phyloP scores from a whole-genome alignment of 345 rosid genomes.

The Dovyalis caffra region DNA sequence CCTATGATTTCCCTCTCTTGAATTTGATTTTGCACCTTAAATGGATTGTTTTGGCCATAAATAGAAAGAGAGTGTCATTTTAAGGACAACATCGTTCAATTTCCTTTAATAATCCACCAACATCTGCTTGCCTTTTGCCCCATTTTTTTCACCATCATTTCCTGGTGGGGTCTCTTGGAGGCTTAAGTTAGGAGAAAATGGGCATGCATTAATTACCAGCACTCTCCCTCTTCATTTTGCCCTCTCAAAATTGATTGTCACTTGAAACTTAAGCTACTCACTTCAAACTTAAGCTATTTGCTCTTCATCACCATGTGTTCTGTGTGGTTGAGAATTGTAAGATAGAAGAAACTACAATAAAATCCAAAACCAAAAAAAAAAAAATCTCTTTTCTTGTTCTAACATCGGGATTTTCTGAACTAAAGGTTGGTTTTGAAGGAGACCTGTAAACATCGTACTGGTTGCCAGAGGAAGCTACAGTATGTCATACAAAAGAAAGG shows the following conservation, averaged over 20 bases:
- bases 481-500: constrained; percentile 23
- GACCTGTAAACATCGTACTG: neutral
- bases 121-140: constrained; percentile 18
- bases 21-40: constrained; percentile 8
- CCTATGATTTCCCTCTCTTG: neutral
- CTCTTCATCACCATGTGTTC: neutral
- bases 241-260: neutral
- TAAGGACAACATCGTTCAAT: constrained; percentile 10
- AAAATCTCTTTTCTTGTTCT: too few species aligned
- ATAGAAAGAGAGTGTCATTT: constrained; percentile 15
- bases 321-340: neutral
- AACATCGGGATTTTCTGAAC: too few species aligned
- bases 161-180: too few species aligned
- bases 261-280: too few species aligned
- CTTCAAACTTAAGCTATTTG: neutral
- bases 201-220: too few species aligned
- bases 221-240: too few species aligned
- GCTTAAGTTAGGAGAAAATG: too few species aligned
- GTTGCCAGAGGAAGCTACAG: constrained; percentile 13
- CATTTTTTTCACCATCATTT: neutral
- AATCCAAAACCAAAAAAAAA: too few species aligned
- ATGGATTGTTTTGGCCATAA: constrained; percentile 9
- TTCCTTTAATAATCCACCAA: constrained; percentile 21
- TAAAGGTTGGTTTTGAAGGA: neutral
- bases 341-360: neutral